These are phyloP conservation scores for Sporobolomyces phaffii DNA, from an alignment of 768 basidiomycete species.

Conservation along the genomic window DNA sequence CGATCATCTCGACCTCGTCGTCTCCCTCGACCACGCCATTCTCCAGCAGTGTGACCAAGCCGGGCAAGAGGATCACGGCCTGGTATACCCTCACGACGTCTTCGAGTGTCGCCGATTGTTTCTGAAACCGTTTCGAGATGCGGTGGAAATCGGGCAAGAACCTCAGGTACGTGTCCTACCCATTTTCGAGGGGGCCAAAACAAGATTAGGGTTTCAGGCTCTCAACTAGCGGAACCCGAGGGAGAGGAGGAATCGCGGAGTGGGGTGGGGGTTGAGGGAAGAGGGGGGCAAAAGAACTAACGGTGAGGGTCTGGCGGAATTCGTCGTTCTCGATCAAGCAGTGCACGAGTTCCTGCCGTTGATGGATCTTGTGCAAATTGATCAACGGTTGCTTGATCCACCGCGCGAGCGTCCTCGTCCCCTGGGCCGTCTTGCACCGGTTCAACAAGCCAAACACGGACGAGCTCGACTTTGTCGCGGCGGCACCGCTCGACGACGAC, in stretches of 20 bases:
- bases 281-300: conserved; percentile 44
- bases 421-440: conserved; percentile 93
- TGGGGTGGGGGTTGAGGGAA: too few relatives aligned
- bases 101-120: conserved; percentile 72
- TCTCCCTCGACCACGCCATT: conserved; percentile 53
- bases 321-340: conserved; percentile 73
- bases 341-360: conserved; percentile 80
- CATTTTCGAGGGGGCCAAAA: too few relatives aligned
- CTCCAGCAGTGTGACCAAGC: conserved; percentile 63
- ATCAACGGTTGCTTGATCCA: conserved; percentile 96
- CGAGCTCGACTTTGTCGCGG: conserved; percentile 69
- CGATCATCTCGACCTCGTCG: conserved; percentile 47
- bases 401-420: conserved; percentile 72
- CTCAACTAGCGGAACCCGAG: too few relatives aligned
- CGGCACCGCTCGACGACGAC: conserved; percentile 31
- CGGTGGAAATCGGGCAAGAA: conserved; percentile 90
- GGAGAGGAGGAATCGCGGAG: background rate
- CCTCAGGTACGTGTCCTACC: conserved; percentile 52
- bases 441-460: conserved; percentile 84
- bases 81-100: conserved; percentile 96
- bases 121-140: conserved; percentile 84
- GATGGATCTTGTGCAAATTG: conserved; percentile 90
- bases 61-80: conserved; percentile 74
- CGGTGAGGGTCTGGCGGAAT: conserved; percentile 66
- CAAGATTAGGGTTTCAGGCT: too few relatives aligned